Evolutionary conservation across 1,139 yeast genomes (phyloP).

Genomic region (Yamadazyma taylorii): DNA sequence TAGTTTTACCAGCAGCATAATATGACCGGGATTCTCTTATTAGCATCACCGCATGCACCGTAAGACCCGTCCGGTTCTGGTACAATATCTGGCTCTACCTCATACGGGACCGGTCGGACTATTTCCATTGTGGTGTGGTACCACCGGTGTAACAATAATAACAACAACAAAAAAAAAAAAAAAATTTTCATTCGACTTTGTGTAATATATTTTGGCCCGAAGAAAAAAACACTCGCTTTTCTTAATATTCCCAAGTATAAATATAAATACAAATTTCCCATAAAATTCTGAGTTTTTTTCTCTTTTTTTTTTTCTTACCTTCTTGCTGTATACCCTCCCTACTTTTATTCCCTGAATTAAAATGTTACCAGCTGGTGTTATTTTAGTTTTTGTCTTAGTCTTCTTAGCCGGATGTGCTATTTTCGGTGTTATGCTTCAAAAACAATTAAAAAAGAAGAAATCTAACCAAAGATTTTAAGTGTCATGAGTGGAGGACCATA

Average conservation of each 20-base stretch:
- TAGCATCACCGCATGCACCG: no score
- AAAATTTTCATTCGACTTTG: constrained; percentile 2
- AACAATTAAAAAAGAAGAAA: constrained; percentile 44
- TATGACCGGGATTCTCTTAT: no score
- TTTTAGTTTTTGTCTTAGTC: constrained; percentile 48
- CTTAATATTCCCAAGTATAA: constrained; percentile 5
- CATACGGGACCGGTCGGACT: neutral
- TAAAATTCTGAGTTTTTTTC: constrained; percentile 6
- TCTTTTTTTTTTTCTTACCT: constrained; percentile 6
- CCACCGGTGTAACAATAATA: neutral
- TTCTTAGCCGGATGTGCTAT: constrained; percentile 43
- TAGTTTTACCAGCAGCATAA: no score
- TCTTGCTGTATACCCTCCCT: constrained; percentile 3
- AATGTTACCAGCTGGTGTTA: constrained; percentile 55
- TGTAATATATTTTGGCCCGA: neutral
- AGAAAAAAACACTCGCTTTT: constrained; percentile 1
- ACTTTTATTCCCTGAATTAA: constrained; percentile 9
- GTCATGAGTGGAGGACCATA: neutral
- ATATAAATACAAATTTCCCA: constrained; percentile 11
- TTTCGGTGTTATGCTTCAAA: constrained; percentile 34
- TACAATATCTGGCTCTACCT: no score
- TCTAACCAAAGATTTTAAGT: constrained; percentile 50
- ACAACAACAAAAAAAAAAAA: neutral
- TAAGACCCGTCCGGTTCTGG: no score
- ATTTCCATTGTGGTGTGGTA: neutral